A percentile compares a stretch with the other conserved stretches of the same genome.
phyloP scores from a whole-genome alignment of 345 rosid genomes.

The Salix arbutifolia region DNA sequence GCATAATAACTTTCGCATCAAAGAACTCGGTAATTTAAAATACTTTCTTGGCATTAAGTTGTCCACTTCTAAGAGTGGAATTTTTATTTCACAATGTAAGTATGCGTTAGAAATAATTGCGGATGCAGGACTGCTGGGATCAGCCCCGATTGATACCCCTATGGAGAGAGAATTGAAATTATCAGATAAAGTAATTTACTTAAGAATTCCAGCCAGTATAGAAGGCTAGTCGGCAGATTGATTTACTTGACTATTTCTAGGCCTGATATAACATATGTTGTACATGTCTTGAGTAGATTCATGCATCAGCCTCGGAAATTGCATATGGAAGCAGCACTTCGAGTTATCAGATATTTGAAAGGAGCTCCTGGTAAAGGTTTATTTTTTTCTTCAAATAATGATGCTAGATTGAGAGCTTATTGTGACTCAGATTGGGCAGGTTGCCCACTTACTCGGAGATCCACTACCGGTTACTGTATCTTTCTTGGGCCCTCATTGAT shows the following conservation, averaged over 20 bases:
- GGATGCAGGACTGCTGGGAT: neutral
- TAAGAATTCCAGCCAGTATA: constrained; percentile 1
- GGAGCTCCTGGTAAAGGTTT: neutral
- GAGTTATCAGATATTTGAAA: neutral
- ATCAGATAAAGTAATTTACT: neutral
- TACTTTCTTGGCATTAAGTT: constrained; percentile 4
- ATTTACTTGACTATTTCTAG: constrained; percentile 10
- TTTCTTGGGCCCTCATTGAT: neutral
- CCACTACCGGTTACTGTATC: neutral
- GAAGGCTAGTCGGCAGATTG: neutral
- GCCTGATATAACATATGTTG: constrained; percentile 9
- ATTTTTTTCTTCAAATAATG: neutral
- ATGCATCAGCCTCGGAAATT: constrained; percentile 2
- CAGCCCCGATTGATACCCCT: neutral
- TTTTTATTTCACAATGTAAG: neutral
- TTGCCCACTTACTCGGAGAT: neutral
- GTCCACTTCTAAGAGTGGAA: neutral
- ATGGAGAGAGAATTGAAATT: neutral
- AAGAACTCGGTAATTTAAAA: constrained; percentile 4
- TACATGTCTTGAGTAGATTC: neutral
- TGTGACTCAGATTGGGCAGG: neutral
- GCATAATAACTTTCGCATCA: neutral
- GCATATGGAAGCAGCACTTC: neutral
- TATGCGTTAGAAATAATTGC: constrained; percentile 1
- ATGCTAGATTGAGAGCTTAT: neutral